Evolutionary conservation across 2,329 filamentous ascomycete genomes (phyloP).

Genomic region (Fusarium annulatum): DNA sequence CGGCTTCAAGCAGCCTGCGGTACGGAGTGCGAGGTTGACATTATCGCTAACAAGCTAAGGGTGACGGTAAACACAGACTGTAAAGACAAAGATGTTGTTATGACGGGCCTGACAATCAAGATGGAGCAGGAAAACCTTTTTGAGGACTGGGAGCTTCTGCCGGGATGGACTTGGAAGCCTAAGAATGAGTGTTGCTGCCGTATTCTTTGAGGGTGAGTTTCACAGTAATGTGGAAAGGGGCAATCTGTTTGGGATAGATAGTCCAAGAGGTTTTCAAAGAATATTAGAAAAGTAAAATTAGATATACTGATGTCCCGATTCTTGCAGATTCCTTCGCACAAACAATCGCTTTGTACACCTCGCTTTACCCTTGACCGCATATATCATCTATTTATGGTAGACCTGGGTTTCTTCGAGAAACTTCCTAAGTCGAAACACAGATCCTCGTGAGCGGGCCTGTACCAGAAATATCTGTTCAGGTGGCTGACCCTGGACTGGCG

Average conservation of each 20-base stretch:
- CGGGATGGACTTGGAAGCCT: neutral
- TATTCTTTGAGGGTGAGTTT: neutral
- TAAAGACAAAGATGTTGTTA: neutral
- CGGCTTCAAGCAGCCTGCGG: neutral
- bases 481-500: too few relatives aligned
- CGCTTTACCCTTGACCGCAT: neutral
- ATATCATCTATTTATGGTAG: too few relatives aligned
- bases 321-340: neutral
- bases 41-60: neutral
- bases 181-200: neutral
- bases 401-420: too few relatives aligned
- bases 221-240: accelerated
- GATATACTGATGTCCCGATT: accelerated
- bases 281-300: neutral
- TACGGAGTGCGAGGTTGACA: neutral
- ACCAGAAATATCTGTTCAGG: too few relatives aligned
- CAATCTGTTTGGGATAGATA: neutral
- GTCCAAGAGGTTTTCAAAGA: accelerated
- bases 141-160: neutral
- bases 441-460: too few relatives aligned
- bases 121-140: neutral
- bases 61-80: neutral
- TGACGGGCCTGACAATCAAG: neutral
- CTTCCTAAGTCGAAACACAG: too few relatives aligned
- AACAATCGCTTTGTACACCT: neutral